These are phyloP conservation scores for Sphagnum fallax DNA, from an alignment of 228 moss, liverwort and hornwort species.

Conservation along the genomic window DNA sequence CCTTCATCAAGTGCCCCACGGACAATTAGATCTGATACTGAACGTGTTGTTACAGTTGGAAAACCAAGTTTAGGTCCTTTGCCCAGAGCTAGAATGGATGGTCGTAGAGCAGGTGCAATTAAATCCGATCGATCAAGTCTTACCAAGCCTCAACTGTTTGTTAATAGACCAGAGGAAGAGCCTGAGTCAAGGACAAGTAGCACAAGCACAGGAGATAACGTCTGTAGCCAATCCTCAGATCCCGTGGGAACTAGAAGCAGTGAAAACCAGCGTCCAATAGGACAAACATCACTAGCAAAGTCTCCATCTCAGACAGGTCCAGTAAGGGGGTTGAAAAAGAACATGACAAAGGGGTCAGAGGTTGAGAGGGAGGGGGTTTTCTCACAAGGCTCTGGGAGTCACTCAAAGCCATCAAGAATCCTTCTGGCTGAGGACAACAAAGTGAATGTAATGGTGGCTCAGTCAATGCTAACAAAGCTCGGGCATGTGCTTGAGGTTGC, in stretches of 20 bases:
- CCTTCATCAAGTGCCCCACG: too few relatives aligned
- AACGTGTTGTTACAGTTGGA: too few relatives aligned
- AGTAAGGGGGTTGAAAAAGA: not conserved
- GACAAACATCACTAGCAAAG: not conserved
- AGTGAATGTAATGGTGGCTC: constrained; percentile 34
- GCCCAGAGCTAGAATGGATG: too few relatives aligned
- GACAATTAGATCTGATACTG: too few relatives aligned
- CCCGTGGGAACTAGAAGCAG: not conserved
- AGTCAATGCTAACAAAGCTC: constrained; percentile 25
- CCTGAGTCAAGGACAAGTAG: too few relatives aligned
- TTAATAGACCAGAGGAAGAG: too few relatives aligned
- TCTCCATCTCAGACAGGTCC: constrained; percentile 11
- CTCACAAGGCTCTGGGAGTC: constrained; percentile 12
- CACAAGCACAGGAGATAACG: too few relatives aligned
- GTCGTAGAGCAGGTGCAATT: too few relatives aligned
- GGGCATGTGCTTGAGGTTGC: constrained; percentile 33
- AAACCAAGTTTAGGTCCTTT: too few relatives aligned
- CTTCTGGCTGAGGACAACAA: constrained; percentile 37
- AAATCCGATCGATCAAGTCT: too few relatives aligned
- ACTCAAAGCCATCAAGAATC: constrained; percentile 14
- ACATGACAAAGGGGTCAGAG: too few relatives aligned
- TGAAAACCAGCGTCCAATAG: not conserved
- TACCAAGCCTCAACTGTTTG: too few relatives aligned
- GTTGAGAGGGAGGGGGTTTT: not conserved
- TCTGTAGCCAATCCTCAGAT: constrained; percentile 3